phyloP scores from a whole-genome alignment of 257 asterid species.

The Cynanchum wilfordii region DNA sequence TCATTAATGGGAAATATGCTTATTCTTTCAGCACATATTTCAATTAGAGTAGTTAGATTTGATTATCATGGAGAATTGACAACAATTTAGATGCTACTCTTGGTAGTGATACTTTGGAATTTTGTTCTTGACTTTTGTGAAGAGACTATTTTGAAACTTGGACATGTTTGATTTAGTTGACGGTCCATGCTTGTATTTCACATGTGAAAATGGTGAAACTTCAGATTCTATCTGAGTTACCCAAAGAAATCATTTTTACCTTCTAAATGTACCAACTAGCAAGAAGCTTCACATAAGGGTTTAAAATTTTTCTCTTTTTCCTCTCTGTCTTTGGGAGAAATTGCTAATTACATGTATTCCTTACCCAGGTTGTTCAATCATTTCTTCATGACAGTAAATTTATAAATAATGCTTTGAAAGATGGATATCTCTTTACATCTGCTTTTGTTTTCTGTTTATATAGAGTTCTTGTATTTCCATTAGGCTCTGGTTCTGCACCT shows the following conservation, averaged over 20 bases:
- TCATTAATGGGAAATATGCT: not conserved
- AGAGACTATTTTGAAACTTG: not conserved
- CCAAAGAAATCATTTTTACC: not conserved
- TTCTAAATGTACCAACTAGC: not conserved
- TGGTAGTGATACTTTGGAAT: not conserved
- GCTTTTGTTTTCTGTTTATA: constrained; percentile 31
- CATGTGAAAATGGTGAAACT: not conserved
- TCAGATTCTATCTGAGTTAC: not conserved
- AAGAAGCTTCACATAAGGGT: not conserved
- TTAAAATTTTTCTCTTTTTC: not conserved
- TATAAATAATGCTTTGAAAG: not conserved
- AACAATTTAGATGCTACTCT: not conserved
- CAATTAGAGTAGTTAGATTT: not conserved
- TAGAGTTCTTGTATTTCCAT: constrained; percentile 45
- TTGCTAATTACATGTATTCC: not conserved
- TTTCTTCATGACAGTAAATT: not conserved
- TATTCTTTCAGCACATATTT: not conserved
- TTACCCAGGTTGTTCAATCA: not conserved
- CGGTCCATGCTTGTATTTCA: not conserved
- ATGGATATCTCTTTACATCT: constrained; percentile 23
- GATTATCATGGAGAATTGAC: not conserved
- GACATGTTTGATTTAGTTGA: not conserved
- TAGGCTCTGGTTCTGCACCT: constrained; percentile 82
- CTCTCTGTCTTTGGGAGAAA: not conserved
- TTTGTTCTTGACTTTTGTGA: not conserved